phyloP scores from a whole-genome alignment of 371 early-diverging fungal genomes.

The Rhizopus microsporus region DNA sequence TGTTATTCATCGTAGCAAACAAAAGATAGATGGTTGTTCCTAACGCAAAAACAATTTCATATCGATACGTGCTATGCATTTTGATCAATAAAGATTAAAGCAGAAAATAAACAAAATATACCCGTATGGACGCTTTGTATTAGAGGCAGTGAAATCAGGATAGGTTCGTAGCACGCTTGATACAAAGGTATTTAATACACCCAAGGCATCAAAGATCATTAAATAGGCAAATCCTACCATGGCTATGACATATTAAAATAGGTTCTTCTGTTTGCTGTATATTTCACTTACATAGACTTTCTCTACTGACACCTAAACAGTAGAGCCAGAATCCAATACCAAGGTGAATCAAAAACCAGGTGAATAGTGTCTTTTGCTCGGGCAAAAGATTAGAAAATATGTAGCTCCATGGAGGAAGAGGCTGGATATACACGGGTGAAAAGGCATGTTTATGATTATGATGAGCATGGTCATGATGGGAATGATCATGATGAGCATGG shows the following conservation, averaged over 20 bases:
- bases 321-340: constrained; percentile 52
- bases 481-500: constrained; percentile 23
- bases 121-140: constrained; percentile 65
- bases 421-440: constrained; percentile 35
- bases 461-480: constrained; percentile 22
- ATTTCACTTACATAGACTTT: constrained; percentile 50
- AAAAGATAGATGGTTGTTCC: constrained; percentile 60
- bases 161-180: constrained; percentile 55
- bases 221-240: constrained; percentile 58
- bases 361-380: constrained; percentile 63
- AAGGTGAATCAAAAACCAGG: constrained; percentile 55
- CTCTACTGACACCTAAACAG: constrained; percentile 50
- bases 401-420: constrained; percentile 42
- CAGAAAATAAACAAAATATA: constrained; percentile 12
- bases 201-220: constrained; percentile 66
- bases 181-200: constrained; percentile 57
- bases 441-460: constrained; percentile 40
- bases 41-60: constrained; percentile 62
- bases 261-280: not conserved
- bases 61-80: constrained; percentile 50
- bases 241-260: constrained; percentile 33
- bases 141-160: constrained; percentile 45
- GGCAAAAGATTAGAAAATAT: constrained; percentile 53
- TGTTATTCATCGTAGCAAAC: constrained; percentile 67
- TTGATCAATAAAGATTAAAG: not conserved